Percentiles rank a stretch among this genome's conserved stretches.
These are phyloP conservation scores for Nigrospora osmanthi DNA, from an alignment of 2,329 filamentous ascomycete genomes.

Conservation along the genomic window DNA sequence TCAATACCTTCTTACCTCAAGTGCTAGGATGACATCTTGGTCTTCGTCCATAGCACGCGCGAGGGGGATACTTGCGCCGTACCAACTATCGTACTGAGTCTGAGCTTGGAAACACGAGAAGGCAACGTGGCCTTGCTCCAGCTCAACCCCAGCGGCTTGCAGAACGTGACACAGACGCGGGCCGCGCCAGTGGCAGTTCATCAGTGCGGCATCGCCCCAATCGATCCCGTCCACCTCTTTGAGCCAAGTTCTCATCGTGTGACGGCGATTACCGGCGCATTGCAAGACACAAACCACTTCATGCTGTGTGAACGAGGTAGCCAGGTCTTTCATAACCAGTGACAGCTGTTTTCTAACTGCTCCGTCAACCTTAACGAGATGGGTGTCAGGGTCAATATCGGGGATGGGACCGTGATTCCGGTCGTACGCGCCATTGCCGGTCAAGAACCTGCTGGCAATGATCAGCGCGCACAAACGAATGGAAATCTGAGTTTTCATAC, in stretches of 20 bases:
- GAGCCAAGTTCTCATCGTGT: conserved; percentile 51
- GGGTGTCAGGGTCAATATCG: conserved; percentile 28
- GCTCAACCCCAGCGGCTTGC: conserved; percentile 29
- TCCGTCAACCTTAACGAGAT: conserved; percentile 24
- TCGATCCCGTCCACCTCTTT: conserved; percentile 53
- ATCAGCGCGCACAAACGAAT: too few species aligned
- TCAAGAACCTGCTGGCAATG: too few species aligned
- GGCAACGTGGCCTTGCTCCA: conserved; percentile 36
- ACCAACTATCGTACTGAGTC: conserved; percentile 51
- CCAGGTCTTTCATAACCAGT: conserved; percentile 6
- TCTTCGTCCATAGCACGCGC: conserved; percentile 31
- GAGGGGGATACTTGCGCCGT: conserved; percentile 45
- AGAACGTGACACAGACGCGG: conserved; percentile 46
- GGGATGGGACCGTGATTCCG: conserved; percentile 50
- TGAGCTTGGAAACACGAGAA: conserved; percentile 45
- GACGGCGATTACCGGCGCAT: conserved; percentile 52
- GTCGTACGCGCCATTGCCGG: conserved; percentile 31
- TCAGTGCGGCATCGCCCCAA: conserved; percentile 52
- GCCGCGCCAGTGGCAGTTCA: conserved; percentile 51
- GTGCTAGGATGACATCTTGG: conserved; percentile 37
- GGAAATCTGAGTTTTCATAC: too few species aligned
- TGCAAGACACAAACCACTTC: conserved; percentile 48
- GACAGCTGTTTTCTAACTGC: not conserved
- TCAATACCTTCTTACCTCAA: conserved; percentile 32
- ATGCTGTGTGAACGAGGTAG: conserved; percentile 42